These are phyloP conservation scores for Mesembryanthemum crystallinum DNA, from an alignment of 148 eudicot genomes.

Conservation along the genomic window DNA sequence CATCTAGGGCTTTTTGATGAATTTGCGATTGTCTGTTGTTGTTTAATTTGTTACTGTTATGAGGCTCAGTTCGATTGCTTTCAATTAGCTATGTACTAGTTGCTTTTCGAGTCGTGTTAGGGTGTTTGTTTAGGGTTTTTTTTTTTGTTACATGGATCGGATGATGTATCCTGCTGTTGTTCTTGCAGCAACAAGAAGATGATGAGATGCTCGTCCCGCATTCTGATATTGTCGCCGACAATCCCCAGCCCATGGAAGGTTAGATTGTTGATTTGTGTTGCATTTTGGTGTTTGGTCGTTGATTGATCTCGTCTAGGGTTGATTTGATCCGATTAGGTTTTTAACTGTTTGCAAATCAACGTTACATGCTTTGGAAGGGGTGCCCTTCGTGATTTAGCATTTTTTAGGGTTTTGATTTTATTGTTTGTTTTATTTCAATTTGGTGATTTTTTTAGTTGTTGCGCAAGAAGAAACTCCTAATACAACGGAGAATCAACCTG, in stretches of 20 bases:
- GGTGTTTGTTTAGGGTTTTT: constrained; percentile 23
- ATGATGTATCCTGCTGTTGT: constrained; percentile 22
- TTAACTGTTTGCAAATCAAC: neutral
- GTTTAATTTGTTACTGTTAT: neutral
- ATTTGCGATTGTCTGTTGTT: neutral
- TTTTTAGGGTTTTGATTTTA: constrained; percentile 28
- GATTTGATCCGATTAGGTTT: constrained; percentile 19
- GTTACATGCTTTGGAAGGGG: neutral
- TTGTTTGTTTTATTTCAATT: constrained; percentile 9
- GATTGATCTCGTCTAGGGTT: constrained; percentile 14
- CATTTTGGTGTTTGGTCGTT: neutral
- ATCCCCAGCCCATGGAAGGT: constrained; percentile 95
- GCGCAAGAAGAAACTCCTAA: constrained; percentile 48
- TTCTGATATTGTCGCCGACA: constrained; percentile 48
- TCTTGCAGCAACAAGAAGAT: constrained; percentile 61
- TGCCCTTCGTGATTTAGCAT: neutral
- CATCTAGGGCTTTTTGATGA: constrained; percentile 11
- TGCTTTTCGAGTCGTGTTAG: neutral
- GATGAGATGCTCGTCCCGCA: constrained; percentile 90
- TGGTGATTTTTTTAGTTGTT: constrained; percentile 32
- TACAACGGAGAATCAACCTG: constrained; percentile 55
- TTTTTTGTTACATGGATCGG: constrained; percentile 27
- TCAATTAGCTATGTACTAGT: constrained; percentile 7
- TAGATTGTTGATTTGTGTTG: neutral
- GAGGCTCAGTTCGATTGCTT: constrained; percentile 17